These are phyloP conservation scores for Omphalea diandra DNA, from an alignment of 441 rosid species.

Conservation along the genomic window DNA sequence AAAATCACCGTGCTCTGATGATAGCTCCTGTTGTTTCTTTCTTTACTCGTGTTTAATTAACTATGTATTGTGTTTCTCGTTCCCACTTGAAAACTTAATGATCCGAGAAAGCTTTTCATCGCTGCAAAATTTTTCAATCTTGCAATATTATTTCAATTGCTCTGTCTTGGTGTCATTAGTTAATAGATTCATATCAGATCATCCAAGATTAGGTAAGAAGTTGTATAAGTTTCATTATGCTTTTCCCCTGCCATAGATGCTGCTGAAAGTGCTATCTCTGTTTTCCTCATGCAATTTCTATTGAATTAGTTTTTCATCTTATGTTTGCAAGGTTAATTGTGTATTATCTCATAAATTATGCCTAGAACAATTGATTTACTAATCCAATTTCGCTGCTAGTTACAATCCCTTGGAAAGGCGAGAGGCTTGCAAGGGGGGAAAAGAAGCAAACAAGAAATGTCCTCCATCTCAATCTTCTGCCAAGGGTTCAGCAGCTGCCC, in stretches of 20 bases:
- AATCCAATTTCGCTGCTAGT: slow-evolving; percentile 30
- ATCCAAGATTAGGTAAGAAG: not conserved
- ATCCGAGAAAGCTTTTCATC: too few species aligned
- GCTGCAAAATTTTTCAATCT: too few species aligned
- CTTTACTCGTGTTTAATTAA: too few species aligned
- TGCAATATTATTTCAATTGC: too few species aligned
- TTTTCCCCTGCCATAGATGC: not conserved
- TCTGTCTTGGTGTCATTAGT: too few species aligned
- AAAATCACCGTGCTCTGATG: too few species aligned
- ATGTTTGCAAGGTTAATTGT: not conserved
- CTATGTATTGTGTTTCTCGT: too few species aligned
- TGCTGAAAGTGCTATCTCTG: not conserved
- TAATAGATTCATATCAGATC: not conserved
- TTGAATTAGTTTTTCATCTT: not conserved
- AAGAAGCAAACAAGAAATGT: slow-evolving; percentile 71
- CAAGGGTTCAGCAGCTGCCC: slow-evolving; percentile 49
- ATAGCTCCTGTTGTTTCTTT: too few species aligned
- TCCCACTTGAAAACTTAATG: too few species aligned
- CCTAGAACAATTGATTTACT: slow-evolving; percentile 9
- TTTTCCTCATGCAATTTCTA: not conserved
- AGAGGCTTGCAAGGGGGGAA: slow-evolving; percentile 83
- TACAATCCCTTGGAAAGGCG: slow-evolving; percentile 91
- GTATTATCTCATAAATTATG: too few species aligned
- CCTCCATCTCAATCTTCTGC: slow-evolving; percentile 54
- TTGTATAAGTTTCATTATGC: not conserved